These are phyloP conservation scores for Xylariaceae sp. DNA, from an alignment of 2,329 filamentous ascomycete genomes.

Conservation along the genomic window DNA sequence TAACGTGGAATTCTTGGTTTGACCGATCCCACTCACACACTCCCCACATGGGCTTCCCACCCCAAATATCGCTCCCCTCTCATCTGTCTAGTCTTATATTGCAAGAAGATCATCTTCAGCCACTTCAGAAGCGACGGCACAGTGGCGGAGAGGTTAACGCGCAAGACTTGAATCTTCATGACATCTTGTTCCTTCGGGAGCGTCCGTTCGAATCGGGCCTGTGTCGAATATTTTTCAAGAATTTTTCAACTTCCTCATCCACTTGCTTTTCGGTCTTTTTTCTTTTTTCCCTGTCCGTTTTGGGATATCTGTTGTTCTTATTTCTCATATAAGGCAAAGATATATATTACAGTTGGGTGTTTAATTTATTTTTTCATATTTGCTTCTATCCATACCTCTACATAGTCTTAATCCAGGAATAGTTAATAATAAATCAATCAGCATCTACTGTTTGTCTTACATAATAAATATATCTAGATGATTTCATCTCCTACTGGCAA, in stretches of 20 bases:
- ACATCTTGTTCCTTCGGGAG: conserved; percentile 29
- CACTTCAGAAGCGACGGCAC: no score
- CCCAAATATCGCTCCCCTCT: no score
- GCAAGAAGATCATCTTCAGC: no score
- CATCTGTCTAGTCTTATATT: no score
- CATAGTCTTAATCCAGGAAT: no score
- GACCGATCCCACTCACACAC: no score
- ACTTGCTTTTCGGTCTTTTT: background rate
- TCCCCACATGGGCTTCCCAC: no score
- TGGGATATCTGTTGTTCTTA: background rate
- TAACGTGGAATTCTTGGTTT: no score
- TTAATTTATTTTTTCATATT: background rate
- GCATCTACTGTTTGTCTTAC: background rate
- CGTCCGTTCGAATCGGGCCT: conserved; percentile 31
- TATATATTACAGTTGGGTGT: background rate
- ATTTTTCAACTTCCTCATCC: conserved; percentile 1
- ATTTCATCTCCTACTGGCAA: no score
- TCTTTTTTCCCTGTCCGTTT: background rate
- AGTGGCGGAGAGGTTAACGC: conserved; percentile 31
- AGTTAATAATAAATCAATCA: no score
- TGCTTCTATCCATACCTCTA: background rate
- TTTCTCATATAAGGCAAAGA: background rate
- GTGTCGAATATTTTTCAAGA: conserved; percentile 16
- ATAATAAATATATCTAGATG: background rate
- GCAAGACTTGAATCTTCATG: conserved; percentile 29